Conservation (phyloP, 1,139 yeast species). For the Geotrichum phurueaensis region DNA sequence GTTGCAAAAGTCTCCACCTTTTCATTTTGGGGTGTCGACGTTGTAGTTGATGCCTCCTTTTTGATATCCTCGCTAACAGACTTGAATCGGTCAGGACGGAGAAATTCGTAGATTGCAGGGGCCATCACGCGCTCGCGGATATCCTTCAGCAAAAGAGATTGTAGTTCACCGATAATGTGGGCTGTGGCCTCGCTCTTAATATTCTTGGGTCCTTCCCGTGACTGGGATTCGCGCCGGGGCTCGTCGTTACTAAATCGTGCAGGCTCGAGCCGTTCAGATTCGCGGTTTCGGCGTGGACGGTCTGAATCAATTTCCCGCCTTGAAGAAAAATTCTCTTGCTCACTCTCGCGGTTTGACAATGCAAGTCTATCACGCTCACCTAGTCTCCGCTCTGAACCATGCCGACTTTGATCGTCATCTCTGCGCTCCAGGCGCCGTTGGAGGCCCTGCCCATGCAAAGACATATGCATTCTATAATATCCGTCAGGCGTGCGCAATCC, state of each 20-base stretch:
- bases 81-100: constrained; percentile 58
- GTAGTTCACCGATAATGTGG: constrained; percentile 57
- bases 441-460: neutral
- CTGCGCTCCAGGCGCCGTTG: neutral
- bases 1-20: constrained; percentile 20
- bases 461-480: neutral
- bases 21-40: constrained; percentile 19
- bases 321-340: neutral
- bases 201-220: constrained; percentile 14
- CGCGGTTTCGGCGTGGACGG: neutral
- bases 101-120: constrained; percentile 57
- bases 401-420: neutral
- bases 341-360: neutral
- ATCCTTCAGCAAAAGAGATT: constrained; percentile 60
- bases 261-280: neutral
- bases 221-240: neutral
- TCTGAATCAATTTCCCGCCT: neutral
- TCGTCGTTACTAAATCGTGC: neutral
- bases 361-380: neutral
- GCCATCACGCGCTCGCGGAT: constrained; percentile 70
- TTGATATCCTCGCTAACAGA: constrained; percentile 31
- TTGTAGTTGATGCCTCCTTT: constrained; percentile 6
- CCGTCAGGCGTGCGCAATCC: neutral
- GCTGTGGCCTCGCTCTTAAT: constrained; percentile 53
- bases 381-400: neutral